Percentiles rank a stretch among this genome's conserved stretches.
These are phyloP conservation scores for Phyllosticta capitalensis DNA, from an alignment of 2,329 filamentous ascomycete species.

Conservation along the genomic window DNA sequence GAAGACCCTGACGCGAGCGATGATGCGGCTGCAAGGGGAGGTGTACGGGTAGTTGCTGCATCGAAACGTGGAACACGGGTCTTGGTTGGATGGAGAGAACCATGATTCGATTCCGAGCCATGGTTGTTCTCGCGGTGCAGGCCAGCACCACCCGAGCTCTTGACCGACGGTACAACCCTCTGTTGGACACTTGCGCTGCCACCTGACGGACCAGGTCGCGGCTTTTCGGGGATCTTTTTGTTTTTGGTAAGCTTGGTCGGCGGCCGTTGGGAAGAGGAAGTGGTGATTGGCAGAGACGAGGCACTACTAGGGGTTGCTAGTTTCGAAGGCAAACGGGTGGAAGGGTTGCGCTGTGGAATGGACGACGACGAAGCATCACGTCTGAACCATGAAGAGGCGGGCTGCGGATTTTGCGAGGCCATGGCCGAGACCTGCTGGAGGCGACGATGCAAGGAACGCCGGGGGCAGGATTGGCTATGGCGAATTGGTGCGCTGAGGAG, in stretches of 20 bases:
- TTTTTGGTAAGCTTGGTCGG: constrained; percentile 17
- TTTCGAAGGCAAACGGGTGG: constrained; percentile 28
- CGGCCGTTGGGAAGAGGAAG: constrained; percentile 14
- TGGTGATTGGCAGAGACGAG: constrained; percentile 14
- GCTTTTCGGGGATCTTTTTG: constrained; percentile 19
- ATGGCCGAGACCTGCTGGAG: constrained; percentile 27
- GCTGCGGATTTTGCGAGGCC: constrained; percentile 31
- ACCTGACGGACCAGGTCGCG: constrained; percentile 15
- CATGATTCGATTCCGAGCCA: constrained; percentile 9
- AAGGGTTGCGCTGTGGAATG: constrained; percentile 20
- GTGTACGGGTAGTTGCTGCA: constrained; percentile 31
- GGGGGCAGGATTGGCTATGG: constrained; percentile 17
- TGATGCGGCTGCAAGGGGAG: constrained; percentile 40
- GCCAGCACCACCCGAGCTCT: constrained; percentile 7
- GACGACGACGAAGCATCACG: constrained; percentile 20
- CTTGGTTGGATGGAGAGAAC: constrained; percentile 3
- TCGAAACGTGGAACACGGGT: constrained; percentile 27
- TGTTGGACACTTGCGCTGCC: constrained; percentile 1
- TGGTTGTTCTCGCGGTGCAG: constrained; percentile 9
- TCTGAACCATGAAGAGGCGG: constrained; percentile 22
- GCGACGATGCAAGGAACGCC: constrained; percentile 23
- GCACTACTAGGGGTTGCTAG: constrained; percentile 23
- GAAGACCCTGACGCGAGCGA: constrained; percentile 39
- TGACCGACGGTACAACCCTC: constrained; percentile 3
- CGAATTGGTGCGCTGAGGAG: constrained; percentile 27